These are phyloP conservation scores for Macrotyloma uniflorum DNA, from an alignment of 306 rosid genomes.

Conservation along the genomic window DNA sequence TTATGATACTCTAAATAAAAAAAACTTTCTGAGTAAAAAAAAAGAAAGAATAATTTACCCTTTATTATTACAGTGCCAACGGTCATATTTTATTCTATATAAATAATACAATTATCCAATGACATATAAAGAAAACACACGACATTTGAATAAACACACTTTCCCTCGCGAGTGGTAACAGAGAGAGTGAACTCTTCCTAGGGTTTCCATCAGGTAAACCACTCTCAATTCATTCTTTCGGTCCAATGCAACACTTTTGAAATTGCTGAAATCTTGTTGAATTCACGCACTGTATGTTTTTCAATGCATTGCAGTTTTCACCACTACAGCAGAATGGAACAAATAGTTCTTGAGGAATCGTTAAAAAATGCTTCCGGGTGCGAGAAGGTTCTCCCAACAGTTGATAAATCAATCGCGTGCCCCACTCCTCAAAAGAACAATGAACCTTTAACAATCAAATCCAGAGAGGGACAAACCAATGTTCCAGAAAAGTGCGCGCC, in stretches of 20 bases:
- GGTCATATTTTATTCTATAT: not conserved
- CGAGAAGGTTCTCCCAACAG: slow-evolving; percentile 23
- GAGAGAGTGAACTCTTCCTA: not conserved
- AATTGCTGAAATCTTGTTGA: not conserved
- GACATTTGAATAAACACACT: not conserved
- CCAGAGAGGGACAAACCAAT: slow-evolving; percentile 29
- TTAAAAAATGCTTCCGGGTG: slow-evolving; percentile 6
- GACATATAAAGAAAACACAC: not conserved
- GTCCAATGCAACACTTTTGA: not conserved
- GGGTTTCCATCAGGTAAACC: slow-evolving; percentile 31
- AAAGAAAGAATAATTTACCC: too few relatives aligned
- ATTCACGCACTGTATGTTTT: not conserved
- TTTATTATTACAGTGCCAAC: not conserved
- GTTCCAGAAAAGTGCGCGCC: slow-evolving; percentile 56
- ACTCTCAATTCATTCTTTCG: slow-evolving; percentile 1
- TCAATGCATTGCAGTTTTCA: not conserved
- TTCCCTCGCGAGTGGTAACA: slow-evolving; percentile 35
- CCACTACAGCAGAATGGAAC: slow-evolving; percentile 45
- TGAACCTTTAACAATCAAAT: slow-evolving; percentile 40
- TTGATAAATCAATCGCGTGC: slow-evolving; percentile 47
- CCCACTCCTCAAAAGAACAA: slow-evolving; percentile 63
- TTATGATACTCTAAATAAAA: too few relatives aligned
- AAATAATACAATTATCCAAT: not conserved
- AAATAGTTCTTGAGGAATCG: slow-evolving; percentile 20
- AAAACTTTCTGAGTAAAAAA: too few relatives aligned